Evolutionary conservation across 1,284 basidiomycete species (phyloP).

Genomic region (Trichosporon faecale): DNA sequence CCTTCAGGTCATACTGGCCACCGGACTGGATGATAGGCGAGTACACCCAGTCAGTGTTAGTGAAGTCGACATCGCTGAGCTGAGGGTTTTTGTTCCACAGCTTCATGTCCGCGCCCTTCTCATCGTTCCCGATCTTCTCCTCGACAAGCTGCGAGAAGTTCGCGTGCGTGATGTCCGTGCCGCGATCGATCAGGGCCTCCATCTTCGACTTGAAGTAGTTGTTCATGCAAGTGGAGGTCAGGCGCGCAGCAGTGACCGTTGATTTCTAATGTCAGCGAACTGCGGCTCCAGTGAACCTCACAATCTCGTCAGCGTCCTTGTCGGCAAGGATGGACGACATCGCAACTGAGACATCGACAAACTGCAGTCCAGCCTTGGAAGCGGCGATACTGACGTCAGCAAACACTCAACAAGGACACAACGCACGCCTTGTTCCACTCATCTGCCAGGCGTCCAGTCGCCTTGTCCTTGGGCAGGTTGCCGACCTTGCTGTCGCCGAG

Average conservation of each 20-base stretch:
- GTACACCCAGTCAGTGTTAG: slow-evolving; percentile 86
- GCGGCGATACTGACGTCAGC: slow-evolving; percentile 27
- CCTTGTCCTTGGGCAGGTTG: slow-evolving; percentile 50
- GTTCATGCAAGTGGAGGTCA: slow-evolving; percentile 81
- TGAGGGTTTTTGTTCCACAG: slow-evolving; percentile 75
- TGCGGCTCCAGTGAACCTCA: slow-evolving; percentile 50
- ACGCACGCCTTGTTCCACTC: slow-evolving; percentile 57
- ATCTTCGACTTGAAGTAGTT: slow-evolving; percentile 85
- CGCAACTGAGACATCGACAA: slow-evolving; percentile 72
- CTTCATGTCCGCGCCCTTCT: slow-evolving; percentile 82
- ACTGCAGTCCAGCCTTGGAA: slow-evolving; percentile 57
- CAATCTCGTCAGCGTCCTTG: slow-evolving; percentile 88
- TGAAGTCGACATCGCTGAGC: slow-evolving; percentile 77
- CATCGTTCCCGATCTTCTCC: slow-evolving; percentile 76
- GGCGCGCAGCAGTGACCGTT: slow-evolving; percentile 67
- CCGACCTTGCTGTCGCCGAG: slow-evolving; percentile 46
- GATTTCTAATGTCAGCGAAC: slow-evolving; percentile 61
- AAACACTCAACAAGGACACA: not conserved
- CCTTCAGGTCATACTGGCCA: slow-evolving; percentile 84
- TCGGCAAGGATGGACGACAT: slow-evolving; percentile 75
- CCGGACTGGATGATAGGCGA: slow-evolving; percentile 93
- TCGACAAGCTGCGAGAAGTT: slow-evolving; percentile 67
- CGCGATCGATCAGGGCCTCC: slow-evolving; percentile 85
- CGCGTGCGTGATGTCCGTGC: slow-evolving; percentile 85
- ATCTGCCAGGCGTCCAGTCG: slow-evolving; percentile 48